Base-by-base conservation (phyloP, 2,329 filamentous ascomycete genomes). In the Colletotrichum camelliae region DNA sequence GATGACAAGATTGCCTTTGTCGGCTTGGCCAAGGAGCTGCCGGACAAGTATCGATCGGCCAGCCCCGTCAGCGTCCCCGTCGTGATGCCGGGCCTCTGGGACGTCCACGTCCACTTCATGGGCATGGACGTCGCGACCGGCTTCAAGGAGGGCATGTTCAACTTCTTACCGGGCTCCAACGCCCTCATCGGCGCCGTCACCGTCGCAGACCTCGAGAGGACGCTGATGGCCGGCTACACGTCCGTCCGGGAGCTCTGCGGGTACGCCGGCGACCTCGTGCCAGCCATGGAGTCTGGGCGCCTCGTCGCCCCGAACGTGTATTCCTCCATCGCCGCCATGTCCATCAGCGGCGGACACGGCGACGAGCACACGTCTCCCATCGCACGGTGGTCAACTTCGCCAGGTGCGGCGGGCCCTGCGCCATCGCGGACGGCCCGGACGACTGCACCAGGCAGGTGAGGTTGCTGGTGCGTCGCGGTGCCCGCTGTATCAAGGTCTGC, bases 11-110 rank as follows among this genome's bases (percentile, higher is more conserved):
- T 89, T 66, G 81, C 80, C 37, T 87, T 84, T 80, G 85, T 86
- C 35, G 86, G 86, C 8, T 48, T 77, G 8, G 77, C 81, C 52
- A 48, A 76, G 15, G 76, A 79, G 16, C 72, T 85, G 7, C 85
- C 85, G 2, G 61, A 67, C 13, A 80, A 83, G 67, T 87, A 85
- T 73, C 75, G 73, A 16, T 35, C 76, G 7, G 68, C 84, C 31
- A 75, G 72, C 2, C 79, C 80, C 31, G 82, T 80, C 1, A 80
- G 82, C 21, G 86, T 89, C 16, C 84, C 85, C 1, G 84, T 87
- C 12, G 78, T 89, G 10, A 86, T 90, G 81, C 88, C 89, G 0
- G 89, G 89, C 4, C 83, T 91, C 27, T 90, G 88, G 88, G 89
- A 91, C 73, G 87, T 84, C 76, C 89, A 90, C 79, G 83, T 85